Conservation (phyloP, 352 stramenopile species). For the Pythium rhizo-oryzae region DNA sequence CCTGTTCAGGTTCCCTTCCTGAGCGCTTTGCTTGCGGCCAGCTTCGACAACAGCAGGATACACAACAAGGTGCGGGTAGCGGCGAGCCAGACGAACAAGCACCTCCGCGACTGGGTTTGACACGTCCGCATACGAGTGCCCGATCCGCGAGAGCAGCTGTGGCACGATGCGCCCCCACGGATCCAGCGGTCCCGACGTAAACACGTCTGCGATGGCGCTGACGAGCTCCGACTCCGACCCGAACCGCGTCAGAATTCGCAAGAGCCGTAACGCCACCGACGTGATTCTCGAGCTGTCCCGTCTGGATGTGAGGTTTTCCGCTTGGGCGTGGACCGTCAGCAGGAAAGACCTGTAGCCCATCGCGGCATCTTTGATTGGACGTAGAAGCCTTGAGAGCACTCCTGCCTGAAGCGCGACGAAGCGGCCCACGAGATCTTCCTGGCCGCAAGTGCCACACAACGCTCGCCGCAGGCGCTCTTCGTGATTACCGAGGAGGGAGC, state of each 20-base stretch:
- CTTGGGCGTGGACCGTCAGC: neutral
- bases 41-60: conserved; percentile 79
- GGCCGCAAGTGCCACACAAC: conserved; percentile 13
- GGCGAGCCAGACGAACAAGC: conserved; percentile 62
- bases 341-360: conserved; percentile 27
- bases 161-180: conserved; percentile 76
- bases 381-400: conserved; percentile 17
- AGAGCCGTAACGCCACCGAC: conserved; percentile 60
- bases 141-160: conserved; percentile 69
- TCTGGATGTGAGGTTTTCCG: neutral
- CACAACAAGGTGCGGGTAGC: conserved; percentile 67
- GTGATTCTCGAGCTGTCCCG: conserved; percentile 36
- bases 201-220: conserved; percentile 44
- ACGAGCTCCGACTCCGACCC: conserved; percentile 51
- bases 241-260: conserved; percentile 68
- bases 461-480: conserved; percentile 36
- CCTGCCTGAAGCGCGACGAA: conserved; percentile 20
- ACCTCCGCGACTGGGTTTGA: conserved; percentile 57
- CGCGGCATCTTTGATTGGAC: conserved; percentile 22
- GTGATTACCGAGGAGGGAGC: conserved; percentile 39
- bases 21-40: conserved; percentile 8
- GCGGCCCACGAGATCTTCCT: conserved; percentile 14
- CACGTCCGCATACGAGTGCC: conserved; percentile 55
- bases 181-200: conserved; percentile 50
- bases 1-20: conserved; percentile 11